These are phyloP conservation scores for Kuraishia ogatae DNA, from an alignment of 805 yeast genomes.

Conservation along the genomic window DNA sequence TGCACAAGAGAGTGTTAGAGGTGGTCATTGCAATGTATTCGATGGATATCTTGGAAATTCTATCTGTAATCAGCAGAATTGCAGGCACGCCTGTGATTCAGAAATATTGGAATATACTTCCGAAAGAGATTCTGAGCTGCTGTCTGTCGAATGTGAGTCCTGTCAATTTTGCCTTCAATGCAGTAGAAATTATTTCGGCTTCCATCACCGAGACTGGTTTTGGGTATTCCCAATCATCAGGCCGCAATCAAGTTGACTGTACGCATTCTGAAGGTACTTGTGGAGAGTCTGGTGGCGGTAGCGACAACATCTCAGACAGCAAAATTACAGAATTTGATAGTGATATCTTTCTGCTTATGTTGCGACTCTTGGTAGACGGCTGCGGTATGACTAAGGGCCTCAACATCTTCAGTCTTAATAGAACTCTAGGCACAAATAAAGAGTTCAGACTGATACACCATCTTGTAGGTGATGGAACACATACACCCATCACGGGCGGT, in stretches of 20 bases:
- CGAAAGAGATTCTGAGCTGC: slow-evolving; percentile 24
- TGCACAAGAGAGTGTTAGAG: slow-evolving; percentile 40
- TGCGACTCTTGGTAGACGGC: slow-evolving; percentile 26
- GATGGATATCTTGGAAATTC: slow-evolving; percentile 47
- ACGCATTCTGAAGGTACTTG: not conserved
- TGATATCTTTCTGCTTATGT: slow-evolving; percentile 6
- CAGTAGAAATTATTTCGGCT: slow-evolving; percentile 43
- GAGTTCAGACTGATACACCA: slow-evolving; percentile 19
- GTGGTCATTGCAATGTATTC: slow-evolving; percentile 40
- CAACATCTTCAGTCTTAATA: slow-evolving; percentile 44
- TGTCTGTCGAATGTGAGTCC: slow-evolving; percentile 43
- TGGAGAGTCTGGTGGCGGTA: not conserved
- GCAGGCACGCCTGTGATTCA: slow-evolving; percentile 17
- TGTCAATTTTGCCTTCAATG: slow-evolving; percentile 39
- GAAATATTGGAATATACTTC: slow-evolving; percentile 24
- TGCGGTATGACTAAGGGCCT: slow-evolving; percentile 30
- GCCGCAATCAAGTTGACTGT: not conserved
- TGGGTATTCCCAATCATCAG: slow-evolving; percentile 10
- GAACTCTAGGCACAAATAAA: slow-evolving; percentile 41
- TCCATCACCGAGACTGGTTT: slow-evolving; percentile 26
- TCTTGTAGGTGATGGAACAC: not conserved
- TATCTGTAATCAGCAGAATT: slow-evolving; percentile 19
- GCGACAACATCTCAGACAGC: slow-evolving; percentile 2
- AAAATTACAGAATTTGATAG: slow-evolving; percentile 8
- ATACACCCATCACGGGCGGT: not conserved